Base-by-base conservation (phyloP, 768 basidiomycete genomes). In the Exidia glandulosa region DNA sequence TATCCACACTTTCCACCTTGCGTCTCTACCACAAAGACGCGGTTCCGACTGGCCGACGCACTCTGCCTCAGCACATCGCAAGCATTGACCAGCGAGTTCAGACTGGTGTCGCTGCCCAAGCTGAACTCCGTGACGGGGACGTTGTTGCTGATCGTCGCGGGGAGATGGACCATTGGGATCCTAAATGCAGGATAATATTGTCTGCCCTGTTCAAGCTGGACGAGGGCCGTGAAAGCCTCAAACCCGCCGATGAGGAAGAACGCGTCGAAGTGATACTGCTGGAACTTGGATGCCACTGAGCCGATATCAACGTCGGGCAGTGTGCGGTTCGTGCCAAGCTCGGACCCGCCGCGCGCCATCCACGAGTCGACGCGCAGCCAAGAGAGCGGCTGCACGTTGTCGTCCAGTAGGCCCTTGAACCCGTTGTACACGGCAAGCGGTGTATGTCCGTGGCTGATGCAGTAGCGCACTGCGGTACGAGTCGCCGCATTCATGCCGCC, bases 401-500 rank as follows among this genome's bases (percentile, higher is more conserved):
- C 92, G 60, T 97, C 90, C 36, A 99, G 81, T 4, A 99, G 80
- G 34, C 96, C 96, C 55, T 85, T 85, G 80, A 98, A 98, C 16
- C 96, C 95, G 68, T 97, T 99, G 76, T 95, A 86, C 60, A 99
- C 83, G 0, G 86, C 92, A 41, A 97, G 77, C n/a, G 94, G 87
- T 29, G 80, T 88, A 70, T 99, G 96, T 5, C 96, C 95, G 70
- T 93, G 90, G 58, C 84, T 82, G 63, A 93, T 75, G 71, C 94
- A 97, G 75, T 93, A 97, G 12, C 96, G 87, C 25, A 90, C 93
- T 5, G 91, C 93, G 30, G 94, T 87, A 45, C 95, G 88, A 1
- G 93, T 96, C 0, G 95, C 96, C 2, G 96, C 94, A 69, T 98
- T 98, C 92, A 98, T 97, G 9, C 96, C 96, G 52, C 95, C 95